Conservation (phyloP, 805 yeast genomes). For the Wickerhamiella azyma region DNA sequence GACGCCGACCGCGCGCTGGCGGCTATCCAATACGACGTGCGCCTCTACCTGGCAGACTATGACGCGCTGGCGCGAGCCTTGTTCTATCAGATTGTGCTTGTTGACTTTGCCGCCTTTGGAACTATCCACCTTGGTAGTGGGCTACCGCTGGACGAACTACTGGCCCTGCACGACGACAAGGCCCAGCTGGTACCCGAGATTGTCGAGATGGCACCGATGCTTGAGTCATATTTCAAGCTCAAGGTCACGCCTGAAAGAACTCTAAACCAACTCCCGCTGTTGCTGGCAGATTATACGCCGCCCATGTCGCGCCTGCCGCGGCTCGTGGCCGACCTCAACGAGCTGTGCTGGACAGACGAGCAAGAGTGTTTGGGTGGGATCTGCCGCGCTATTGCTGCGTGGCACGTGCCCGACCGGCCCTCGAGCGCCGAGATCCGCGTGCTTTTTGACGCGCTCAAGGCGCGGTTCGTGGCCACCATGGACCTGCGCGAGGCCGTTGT, state of each 20-base stretch:
- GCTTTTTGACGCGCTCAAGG: conserved; percentile 53
- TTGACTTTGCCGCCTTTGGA: conserved; percentile 78
- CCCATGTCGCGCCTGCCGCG: conserved; percentile 47
- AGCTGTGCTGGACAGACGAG: conserved; percentile 57
- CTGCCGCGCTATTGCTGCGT: conserved; percentile 50
- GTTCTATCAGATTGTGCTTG: conserved; percentile 67
- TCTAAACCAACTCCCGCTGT: conserved; percentile 43
- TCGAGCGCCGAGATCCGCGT: conserved; percentile 24
- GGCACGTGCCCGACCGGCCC: conserved; percentile 53
- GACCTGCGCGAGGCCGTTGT: conserved; percentile 41
- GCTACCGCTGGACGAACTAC: conserved; percentile 27
- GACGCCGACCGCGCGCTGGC: conserved; percentile 57
- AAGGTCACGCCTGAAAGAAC: conserved; percentile 22
- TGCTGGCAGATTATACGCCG: conserved; percentile 51
- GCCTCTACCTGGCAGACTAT: conserved; percentile 67
- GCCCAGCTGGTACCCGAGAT: conserved; percentile 17
- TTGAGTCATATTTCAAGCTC: conserved; percentile 62
- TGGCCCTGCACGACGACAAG: conserved; percentile 19
- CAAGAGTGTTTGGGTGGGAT: conserved; percentile 52
- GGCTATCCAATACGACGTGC: conserved; percentile 75
- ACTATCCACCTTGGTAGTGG: conserved; percentile 30
- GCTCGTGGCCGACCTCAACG: conserved; percentile 42
- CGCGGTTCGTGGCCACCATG: conserved; percentile 50
- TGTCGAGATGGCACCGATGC: conserved; percentile 57
- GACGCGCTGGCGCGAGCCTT: conserved; percentile 51